A percentile compares a stretch with the other conserved stretches of the same genome.
These are phyloP conservation scores for Taiwanofungus camphoratus DNA, from an alignment of 1,284 basidiomycete genomes.

Conservation along the genomic window DNA sequence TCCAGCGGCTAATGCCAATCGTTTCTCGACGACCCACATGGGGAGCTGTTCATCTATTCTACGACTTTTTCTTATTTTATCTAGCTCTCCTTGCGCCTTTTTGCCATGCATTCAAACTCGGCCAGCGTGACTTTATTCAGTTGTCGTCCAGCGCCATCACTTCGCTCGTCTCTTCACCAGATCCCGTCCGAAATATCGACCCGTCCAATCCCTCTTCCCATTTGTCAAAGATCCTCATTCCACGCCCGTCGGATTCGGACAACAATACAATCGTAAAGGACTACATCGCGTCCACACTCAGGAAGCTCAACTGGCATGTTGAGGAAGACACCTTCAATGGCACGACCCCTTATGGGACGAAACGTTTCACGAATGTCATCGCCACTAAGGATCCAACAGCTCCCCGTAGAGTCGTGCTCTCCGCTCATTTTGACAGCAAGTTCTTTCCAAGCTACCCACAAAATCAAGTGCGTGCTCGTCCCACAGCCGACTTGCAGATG, in stretches of 20 bases:
- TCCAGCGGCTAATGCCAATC: too few species aligned
- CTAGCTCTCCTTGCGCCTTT: conserved; percentile 3
- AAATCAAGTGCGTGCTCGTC: conserved; percentile 52
- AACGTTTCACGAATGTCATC: conserved; percentile 86
- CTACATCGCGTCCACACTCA: conserved; percentile 69
- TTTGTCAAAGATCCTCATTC: conserved; percentile 77
- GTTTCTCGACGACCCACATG: neutral
- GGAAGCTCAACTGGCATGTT: conserved; percentile 76
- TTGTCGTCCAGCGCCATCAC: conserved; percentile 49
- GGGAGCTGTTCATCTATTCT: neutral
- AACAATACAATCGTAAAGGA: conserved; percentile 77
- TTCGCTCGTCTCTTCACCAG: conserved; percentile 45
- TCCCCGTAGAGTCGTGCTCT: conserved; percentile 74
- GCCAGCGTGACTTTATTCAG: conserved; percentile 33
- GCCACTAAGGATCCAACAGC: conserved; percentile 92
- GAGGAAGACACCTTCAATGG: conserved; percentile 78
- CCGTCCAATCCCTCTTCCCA: conserved; percentile 62
- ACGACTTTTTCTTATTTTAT: conserved; percentile 6
- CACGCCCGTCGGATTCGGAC: conserved; percentile 66
- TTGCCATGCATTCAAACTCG: conserved; percentile 18
- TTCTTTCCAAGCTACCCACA: conserved; percentile 70
- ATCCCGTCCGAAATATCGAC: conserved; percentile 66
- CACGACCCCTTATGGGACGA: conserved; percentile 80
- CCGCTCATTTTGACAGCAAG: conserved; percentile 97
- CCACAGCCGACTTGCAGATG: too few species aligned